Conservation (phyloP, 1,139 yeast species). For the Debaryomycetaceae sp. region DNA sequence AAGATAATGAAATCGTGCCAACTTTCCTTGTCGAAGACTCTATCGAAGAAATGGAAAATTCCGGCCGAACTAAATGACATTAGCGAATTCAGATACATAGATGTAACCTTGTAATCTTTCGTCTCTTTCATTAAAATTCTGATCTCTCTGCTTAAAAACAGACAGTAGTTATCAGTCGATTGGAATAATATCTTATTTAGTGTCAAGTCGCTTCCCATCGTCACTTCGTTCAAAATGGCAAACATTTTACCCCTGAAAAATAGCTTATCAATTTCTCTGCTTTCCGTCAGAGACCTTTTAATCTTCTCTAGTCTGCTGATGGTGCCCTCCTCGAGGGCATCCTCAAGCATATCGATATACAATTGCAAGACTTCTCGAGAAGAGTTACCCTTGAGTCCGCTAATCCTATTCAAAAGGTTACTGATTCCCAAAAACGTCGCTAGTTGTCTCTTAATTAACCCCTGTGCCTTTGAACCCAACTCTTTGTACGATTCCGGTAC, state of each 20-base stretch:
- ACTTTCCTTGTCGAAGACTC: constrained; percentile 17
- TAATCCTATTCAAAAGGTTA: neutral
- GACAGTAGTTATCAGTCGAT: constrained; percentile 19
- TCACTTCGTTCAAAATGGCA: constrained; percentile 23
- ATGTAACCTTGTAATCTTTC: constrained; percentile 11
- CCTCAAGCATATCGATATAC: neutral
- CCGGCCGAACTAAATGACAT: constrained; percentile 19
- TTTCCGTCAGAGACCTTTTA: constrained; percentile 8
- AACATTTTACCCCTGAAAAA: constrained; percentile 33
- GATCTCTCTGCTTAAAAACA: constrained; percentile 18
- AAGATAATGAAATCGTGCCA: constrained; percentile 19
- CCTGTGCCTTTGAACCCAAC: constrained; percentile 5
- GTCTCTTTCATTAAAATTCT: constrained; percentile 9
- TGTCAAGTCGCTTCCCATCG: constrained; percentile 8
- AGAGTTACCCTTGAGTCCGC: neutral
- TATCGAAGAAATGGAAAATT: constrained; percentile 19
- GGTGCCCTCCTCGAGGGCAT: neutral
- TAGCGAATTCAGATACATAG: constrained; percentile 22
- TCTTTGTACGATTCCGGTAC: constrained; percentile 24
- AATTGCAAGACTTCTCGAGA: neutral
- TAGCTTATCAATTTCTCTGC: constrained; percentile 35
- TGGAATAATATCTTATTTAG: constrained; percentile 12
- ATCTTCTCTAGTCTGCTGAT: neutral
- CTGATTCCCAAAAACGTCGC: neutral
- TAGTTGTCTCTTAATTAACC: neutral